Conservation (phyloP, 2,329 filamentous ascomycete genomes). For the Dactylellina leptospora region DNA sequence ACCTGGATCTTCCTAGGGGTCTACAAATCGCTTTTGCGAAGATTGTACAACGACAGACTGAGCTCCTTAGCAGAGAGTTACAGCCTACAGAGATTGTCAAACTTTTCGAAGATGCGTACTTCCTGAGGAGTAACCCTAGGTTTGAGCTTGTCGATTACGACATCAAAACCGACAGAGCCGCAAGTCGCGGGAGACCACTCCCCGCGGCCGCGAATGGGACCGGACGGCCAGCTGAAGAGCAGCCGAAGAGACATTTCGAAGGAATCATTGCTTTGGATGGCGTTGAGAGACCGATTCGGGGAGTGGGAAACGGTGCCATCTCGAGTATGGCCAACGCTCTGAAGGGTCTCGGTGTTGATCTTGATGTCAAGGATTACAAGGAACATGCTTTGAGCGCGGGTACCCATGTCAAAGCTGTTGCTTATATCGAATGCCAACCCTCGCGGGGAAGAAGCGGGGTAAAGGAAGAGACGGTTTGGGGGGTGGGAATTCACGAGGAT, state of each 20-base stretch:
- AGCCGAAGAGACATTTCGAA: slow-evolving; percentile 75
- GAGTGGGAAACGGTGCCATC: slow-evolving; percentile 87
- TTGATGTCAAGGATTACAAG: slow-evolving; percentile 94
- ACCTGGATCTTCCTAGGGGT: slow-evolving; percentile 90
- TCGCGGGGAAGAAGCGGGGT: slow-evolving; percentile 60
- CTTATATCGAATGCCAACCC: slow-evolving; percentile 81
- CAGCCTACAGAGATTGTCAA: slow-evolving; percentile 82
- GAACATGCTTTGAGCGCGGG: slow-evolving; percentile 89
- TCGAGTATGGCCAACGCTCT: slow-evolving; percentile 87
- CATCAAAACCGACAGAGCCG: slow-evolving; percentile 83
- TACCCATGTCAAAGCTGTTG: slow-evolving; percentile 86
- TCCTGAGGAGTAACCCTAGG: slow-evolving; percentile 75
- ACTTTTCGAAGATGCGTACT: slow-evolving; percentile 90
- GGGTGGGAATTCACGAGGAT: slow-evolving; percentile 90
- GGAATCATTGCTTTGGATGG: slow-evolving; percentile 80
- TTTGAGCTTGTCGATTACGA: slow-evolving; percentile 91
- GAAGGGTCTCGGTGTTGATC: slow-evolving; percentile 77
- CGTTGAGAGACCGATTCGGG: slow-evolving; percentile 77
- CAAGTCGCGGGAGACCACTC: slow-evolving; percentile 68
- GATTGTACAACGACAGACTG: slow-evolving; percentile 82
- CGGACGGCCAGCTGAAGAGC: slow-evolving; percentile 66
- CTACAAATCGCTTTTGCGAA: slow-evolving; percentile 90
- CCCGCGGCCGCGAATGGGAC: slow-evolving; percentile 62
- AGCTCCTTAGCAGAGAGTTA: slow-evolving; percentile 82
- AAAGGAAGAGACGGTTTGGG: slow-evolving; percentile 80